Base-by-base conservation (phyloP, 2,329 filamentous ascomycete genomes). In the Incumbomyces delicatus region DNA sequence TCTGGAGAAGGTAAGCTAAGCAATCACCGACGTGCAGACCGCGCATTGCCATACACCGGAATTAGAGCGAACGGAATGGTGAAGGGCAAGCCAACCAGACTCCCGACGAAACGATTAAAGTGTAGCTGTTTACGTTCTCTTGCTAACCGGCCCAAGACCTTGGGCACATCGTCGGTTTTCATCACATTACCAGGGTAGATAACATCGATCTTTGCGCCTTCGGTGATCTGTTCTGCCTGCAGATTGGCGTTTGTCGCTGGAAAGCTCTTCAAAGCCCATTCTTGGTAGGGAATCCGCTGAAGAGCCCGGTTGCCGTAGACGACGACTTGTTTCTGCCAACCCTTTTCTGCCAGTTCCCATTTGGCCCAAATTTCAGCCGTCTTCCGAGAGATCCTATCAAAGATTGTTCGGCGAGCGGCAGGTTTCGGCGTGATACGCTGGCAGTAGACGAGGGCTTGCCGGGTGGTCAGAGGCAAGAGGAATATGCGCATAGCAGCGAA, bases 251-350 rank as follows among this genome's bases (percentile, higher is more conserved):
- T 87, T 56, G 94, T 72, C 17, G 89, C 83, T 37, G 92, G 92
- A 44, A 98, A 82, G 31, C 87, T 94, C 70, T 96, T 96, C 56
- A 98, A 74, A 0, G 87, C 88, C 92, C 92, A 98, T 81, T 98
- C 92, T 67, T 96, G 86, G 63, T 86, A 95, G 2, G 92, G 86
- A 59, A 98, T 94, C 52, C 87, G 80, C 58, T 86, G 81, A 51
- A 98, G 78, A 13, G 87, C 80, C 41, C 80, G 72, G 67, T 98
- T 95, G 47, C 92, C 92, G 65, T 90, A 94, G 49, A 77, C 74
- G 44, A 92, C 90, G 16, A 95, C 75, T 57, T 80, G 80, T 61
- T 84, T 87, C 72, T 95, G 87, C 92, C 92, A 96, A 45, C 86
- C 85, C 37, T 73, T 74, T 14, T 89, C 81, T 55, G 83, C 83